Evolutionary conservation across 257 asterid genomes (phyloP), one percentile per base, ranked within the genome.

Genomic region (Henckelia pumila): DNA sequence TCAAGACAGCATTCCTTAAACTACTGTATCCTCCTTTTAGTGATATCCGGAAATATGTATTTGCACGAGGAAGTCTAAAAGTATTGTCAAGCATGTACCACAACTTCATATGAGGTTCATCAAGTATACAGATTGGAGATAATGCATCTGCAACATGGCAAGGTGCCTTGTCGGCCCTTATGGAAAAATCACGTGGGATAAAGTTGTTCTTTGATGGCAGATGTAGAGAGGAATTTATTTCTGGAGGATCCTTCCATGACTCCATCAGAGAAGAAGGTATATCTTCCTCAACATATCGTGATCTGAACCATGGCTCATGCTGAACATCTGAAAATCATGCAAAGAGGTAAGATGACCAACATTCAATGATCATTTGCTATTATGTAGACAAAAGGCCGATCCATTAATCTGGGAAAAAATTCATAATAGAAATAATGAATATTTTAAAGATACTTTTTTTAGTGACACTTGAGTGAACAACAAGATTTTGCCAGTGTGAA

Each of bases 271-370:
- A 77, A 30, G 78, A 66, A 61, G 99, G 95, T 74, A 94, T 86
- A 74, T 85, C 92, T 77, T 88, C 96, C 83, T 86, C 97, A 20
- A 77, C 76, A 77, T 86, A 94, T 73, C 71, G 79, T 55, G 99
- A 86, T 69, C 95, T 95, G 82, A 94, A 94, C 99, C 99, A 94
- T 25, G 97, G 99, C 87, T 94, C 99, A 56, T 52, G 68, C 76
- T 83, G 94, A 73, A 85, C 66, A 79, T 85, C 99, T 94, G 87
- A 72, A 75, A 81, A 49, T 55, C 72, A 71, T 35, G 73, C 16
- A 59, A 29, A 40, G 62, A 61, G 50, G 28, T 60, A 53, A 56
- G 53, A 67, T 55, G 69, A 67, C 67, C 21, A 60, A 44, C 47
- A 44, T 56, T 37, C 23, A 58, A 63, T 23, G 61, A 63, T 66